These are phyloP conservation scores for Pythium rhizo-oryzae DNA, from an alignment of 352 stramenopile genomes.

Conservation along the genomic window DNA sequence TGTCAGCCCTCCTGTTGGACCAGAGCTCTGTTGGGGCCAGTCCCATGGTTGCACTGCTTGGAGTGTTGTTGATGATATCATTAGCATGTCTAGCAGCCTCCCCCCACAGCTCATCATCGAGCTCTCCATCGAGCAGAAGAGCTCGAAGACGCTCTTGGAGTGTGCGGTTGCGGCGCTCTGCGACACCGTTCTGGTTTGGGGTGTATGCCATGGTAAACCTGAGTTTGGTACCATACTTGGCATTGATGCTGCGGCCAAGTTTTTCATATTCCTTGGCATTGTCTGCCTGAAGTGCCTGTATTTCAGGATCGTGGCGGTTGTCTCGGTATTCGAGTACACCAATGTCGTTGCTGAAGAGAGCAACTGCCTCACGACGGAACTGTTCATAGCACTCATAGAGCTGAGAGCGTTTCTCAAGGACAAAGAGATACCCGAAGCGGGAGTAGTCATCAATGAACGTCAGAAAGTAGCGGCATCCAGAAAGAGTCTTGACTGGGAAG, in stretches of 20 bases:
- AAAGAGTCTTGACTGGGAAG: constrained; percentile 1
- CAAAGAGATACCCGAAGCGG: constrained; percentile 3
- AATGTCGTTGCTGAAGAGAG: constrained; percentile 7
- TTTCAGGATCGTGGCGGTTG: constrained; percentile 6
- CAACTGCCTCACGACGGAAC: constrained; percentile 1
- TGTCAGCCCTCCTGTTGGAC: neutral
- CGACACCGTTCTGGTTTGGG: constrained; percentile 3
- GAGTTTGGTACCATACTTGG: neutral
- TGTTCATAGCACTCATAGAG: constrained; percentile 8
- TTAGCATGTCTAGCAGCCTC: no score
- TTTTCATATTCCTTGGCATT: constrained; percentile 14
- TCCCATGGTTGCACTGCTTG: no score
- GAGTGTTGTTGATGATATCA: no score
- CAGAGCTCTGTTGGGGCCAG: no score
- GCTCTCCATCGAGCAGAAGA: no score
- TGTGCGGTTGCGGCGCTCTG: constrained; percentile 2
- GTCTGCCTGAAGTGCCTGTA: constrained; percentile 9
- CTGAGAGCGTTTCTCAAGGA: neutral
- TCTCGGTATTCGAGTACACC: constrained; percentile 4
- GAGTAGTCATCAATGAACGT: constrained; percentile 15
- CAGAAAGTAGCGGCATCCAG: constrained; percentile 6
- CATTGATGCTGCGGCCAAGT: constrained; percentile 8
- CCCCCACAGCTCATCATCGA: no score
- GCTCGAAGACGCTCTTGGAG: neutral
- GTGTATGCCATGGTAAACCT: constrained; percentile 9